Percentiles rank a stretch among this genome's conserved stretches.
These are phyloP conservation scores for Teunomyces aglyptinius DNA, from an alignment of 805 yeast genomes.

Conservation along the genomic window DNA sequence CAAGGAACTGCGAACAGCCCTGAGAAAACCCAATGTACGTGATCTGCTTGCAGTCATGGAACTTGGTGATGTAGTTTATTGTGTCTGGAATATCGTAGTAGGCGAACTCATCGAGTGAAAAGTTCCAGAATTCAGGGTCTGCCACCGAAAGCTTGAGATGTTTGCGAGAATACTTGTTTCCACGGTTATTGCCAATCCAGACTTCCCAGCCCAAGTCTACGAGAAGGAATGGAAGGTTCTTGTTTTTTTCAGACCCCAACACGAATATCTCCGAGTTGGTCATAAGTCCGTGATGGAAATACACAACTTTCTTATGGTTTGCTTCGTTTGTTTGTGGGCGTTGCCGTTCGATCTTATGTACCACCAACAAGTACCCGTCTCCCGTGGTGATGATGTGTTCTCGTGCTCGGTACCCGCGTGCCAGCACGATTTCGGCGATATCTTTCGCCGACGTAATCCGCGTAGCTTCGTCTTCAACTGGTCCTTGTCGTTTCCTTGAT, in stretches of 20 bases:
- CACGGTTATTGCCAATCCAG: constrained; percentile 17
- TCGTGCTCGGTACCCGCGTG: constrained; percentile 22
- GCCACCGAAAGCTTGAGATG: constrained; percentile 25
- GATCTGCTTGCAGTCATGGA: constrained; percentile 17
- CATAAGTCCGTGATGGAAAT: constrained; percentile 32
- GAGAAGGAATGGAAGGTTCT: constrained; percentile 17
- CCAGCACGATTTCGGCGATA: constrained; percentile 22
- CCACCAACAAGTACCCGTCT: constrained; percentile 27
- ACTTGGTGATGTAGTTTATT: constrained; percentile 18
- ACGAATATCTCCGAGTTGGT: constrained; percentile 30
- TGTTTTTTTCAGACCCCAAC: constrained; percentile 20
- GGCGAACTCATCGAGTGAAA: constrained; percentile 31
- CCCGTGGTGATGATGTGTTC: constrained; percentile 31
- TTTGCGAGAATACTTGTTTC: constrained; percentile 28
- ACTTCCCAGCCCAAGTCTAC: constrained; percentile 16
- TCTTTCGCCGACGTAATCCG: constrained; percentile 15
- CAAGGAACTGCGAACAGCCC: constrained; percentile 32
- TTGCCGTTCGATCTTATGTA: constrained; percentile 24
- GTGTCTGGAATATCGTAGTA: constrained; percentile 30
- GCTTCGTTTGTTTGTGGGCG: neutral
- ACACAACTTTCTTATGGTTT: constrained; percentile 17
- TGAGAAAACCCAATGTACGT: constrained; percentile 31
- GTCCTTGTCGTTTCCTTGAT: neutral
- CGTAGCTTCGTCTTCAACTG: neutral
- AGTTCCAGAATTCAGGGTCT: constrained; percentile 28